Base-by-base conservation (phyloP, 176 grass and related monocot genomes). In the Pharus latifolius region DNA sequence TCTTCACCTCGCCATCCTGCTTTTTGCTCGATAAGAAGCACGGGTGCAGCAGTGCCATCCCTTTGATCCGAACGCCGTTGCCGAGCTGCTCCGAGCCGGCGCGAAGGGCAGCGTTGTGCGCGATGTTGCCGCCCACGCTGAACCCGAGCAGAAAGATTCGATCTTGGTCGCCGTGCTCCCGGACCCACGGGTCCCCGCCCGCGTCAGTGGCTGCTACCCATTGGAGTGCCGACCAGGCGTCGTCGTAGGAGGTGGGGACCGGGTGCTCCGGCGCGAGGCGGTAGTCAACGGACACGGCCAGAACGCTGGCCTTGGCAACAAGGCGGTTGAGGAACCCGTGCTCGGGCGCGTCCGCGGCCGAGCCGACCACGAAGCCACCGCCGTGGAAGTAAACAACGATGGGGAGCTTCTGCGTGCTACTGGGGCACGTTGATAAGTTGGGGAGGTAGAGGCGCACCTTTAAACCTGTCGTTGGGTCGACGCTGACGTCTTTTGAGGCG, bases 201-300 rank as follows among this genome's bases (percentile, higher is more conserved):
- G 20, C 0, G 0, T n/a, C 2, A 6, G 5, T 2, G 1, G 18
- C 5, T 15, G 42, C 16, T 5, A 56, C 67, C 84, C 84, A 88
- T 3, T 32, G 75, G 25, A 92, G 72, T 6, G 56, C 77, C 17
- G 71, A 28, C 54, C 59, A 70, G 2, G 77, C 71, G 42, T 91
- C 87, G 42, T 87, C 77, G 77, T 85, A 87, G 72, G 76, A 85
- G 1, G 80, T 56, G 10, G 84, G 81, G 42, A 96, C 60, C 5
- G 46, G 86, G 76, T 89, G 74, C 49, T 89, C 91, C 8, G 91
- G 86, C 4, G 91, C 86, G 13, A 89, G 86, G 53, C 91, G 83
- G 71, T 94, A 89, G 26, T 89, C 82, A 4, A 92, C 74, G 17
- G 85, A 88, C 43, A 94, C 79, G 28, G 30, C 86, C 50, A 95